Evolutionary conservation across 2,329 filamentous ascomycete species (phyloP), one percentile per base, ranked within the genome.

Genomic region (Nigrospora osmanthi): DNA sequence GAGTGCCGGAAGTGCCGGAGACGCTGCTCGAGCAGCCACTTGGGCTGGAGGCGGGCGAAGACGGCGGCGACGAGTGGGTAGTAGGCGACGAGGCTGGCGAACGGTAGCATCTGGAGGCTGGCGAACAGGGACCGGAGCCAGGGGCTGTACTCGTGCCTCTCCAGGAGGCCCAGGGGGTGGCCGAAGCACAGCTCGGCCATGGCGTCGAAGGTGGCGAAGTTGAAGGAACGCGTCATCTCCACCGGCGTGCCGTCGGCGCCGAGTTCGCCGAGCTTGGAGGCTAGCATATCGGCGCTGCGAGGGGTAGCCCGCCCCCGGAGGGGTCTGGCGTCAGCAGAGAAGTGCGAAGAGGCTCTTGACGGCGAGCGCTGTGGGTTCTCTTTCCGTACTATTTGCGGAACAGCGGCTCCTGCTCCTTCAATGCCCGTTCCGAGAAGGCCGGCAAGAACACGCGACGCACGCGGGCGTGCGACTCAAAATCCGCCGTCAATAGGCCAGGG

Each of bases 231-330:
- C 3, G 46, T 48, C 45, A 58, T 44, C 7, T 55, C 51, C 40
- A 57, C 44, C 9, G 54, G 41, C 14, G 40, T 40, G 3, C 42
- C 44, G 1, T 40, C 39, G 11, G 44, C 43, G 15, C 46, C 46
- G 9, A 53, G 44, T n/a, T 67, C 62, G n/a, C 54, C 54, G 34
- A 71, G 50, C 38, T 61, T 64, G 15, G 54, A 46, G 36, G 67
- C 57, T 40, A 71, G 60, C 17, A 66, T 48, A 35, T 65, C 56
- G 23, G 62, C 60, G 32, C 42, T 43, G 30, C n/a, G 11, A 28
- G 13, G 12, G 11, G n/a, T 5, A 7, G 23, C 23, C 6, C 9
- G 23, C 23, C 23, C 23, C 23, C 23, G 5, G 9, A 7, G 10
- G 23, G 23, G 23, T 7, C 23, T 28, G 38, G 15, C 33, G 30